Conservation (phyloP, 331 rosid species). For the Dryas integrifolia region DNA sequence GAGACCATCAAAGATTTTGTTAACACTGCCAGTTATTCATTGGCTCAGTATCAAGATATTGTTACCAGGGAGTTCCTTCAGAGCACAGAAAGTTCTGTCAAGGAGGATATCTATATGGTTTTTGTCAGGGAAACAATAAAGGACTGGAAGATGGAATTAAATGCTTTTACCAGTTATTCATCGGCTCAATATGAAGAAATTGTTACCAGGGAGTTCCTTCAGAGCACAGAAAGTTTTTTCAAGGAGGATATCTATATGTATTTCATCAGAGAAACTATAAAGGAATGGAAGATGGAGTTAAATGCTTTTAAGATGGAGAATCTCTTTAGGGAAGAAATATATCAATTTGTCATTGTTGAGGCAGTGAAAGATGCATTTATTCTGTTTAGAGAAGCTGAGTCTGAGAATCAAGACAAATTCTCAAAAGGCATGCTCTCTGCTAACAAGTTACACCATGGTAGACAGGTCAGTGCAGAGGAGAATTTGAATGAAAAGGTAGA, state of each 20-base stretch:
- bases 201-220: not conserved
- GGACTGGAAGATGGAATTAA: slow-evolving; percentile 46
- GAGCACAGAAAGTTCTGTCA: slow-evolving; percentile 26
- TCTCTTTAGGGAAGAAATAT: slow-evolving; percentile 35
- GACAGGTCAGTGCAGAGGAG: slow-evolving; percentile 26
- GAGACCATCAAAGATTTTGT: slow-evolving; percentile 38
- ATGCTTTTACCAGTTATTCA: slow-evolving; percentile 8
- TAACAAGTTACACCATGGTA: slow-evolving; percentile 18
- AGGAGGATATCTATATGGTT: slow-evolving; percentile 47
- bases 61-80: not conserved
- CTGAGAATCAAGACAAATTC: slow-evolving; percentile 24
- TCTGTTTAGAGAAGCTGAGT: slow-evolving; percentile 18
- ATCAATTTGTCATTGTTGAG: slow-evolving; percentile 38
- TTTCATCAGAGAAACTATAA: slow-evolving; percentile 38
- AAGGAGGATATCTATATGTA: slow-evolving; percentile 45
- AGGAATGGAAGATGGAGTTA: slow-evolving; percentile 47
- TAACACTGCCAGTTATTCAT: slow-evolving; percentile 16
- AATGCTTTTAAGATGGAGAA: slow-evolving; percentile 33
- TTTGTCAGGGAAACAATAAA: slow-evolving; percentile 38
- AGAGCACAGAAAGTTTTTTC: slow-evolving; percentile 25
- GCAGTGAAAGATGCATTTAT: slow-evolving; percentile 36
- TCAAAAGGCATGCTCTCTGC: slow-evolving; percentile 4
- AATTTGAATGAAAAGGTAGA: slow-evolving; percentile 28
- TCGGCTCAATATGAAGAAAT: slow-evolving; percentile 18
- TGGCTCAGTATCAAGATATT: slow-evolving; percentile 16